Percentiles rank a stretch among this genome's conserved stretches.
These are phyloP conservation scores for Basipetospora chlamydospora DNA, from an alignment of 2,329 filamentous ascomycete species.

Conservation along the genomic window DNA sequence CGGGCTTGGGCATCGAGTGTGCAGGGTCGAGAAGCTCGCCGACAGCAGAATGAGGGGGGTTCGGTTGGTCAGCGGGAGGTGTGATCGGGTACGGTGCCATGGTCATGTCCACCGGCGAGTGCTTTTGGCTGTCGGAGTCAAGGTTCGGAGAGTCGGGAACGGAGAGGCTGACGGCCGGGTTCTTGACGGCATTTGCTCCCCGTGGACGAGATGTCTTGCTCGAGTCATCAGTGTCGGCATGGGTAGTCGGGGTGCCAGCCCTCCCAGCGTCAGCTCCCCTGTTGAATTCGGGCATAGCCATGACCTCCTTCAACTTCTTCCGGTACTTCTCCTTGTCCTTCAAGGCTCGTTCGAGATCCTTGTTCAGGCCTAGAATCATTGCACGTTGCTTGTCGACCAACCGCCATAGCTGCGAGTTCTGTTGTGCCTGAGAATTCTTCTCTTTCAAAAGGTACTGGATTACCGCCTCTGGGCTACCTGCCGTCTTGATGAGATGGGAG, in stretches of 20 bases:
- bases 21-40: conserved; percentile 38
- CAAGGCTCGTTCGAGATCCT: conserved; percentile 76
- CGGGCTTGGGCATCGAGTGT: conserved; percentile 44
- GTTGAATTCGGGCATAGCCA: conserved; percentile 21
- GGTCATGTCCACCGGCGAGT: conserved; percentile 44
- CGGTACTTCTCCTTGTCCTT: conserved; percentile 93
- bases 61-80: conserved; percentile 39
- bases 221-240: neutral
- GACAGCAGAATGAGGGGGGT: conserved; percentile 27
- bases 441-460: conserved; percentile 82
- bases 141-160: conserved; percentile 31
- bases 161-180: neutral
- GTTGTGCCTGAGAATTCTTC: conserved; percentile 74
- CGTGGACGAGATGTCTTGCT: neutral
- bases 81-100: conserved; percentile 52
- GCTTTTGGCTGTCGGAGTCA: conserved; percentile 34
- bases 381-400: conserved; percentile 91
- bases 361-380: conserved; percentile 87
- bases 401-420: conserved; percentile 88
- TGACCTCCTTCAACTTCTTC: conserved; percentile 70
- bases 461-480: conserved; percentile 78
- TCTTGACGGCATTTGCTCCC: neutral
- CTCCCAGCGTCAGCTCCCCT: neutral
- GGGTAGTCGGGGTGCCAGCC: neutral
- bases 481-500: conserved; percentile 61